Base-by-base conservation (phyloP, 805 yeast species). In the Yamadazyma olivae region DNA sequence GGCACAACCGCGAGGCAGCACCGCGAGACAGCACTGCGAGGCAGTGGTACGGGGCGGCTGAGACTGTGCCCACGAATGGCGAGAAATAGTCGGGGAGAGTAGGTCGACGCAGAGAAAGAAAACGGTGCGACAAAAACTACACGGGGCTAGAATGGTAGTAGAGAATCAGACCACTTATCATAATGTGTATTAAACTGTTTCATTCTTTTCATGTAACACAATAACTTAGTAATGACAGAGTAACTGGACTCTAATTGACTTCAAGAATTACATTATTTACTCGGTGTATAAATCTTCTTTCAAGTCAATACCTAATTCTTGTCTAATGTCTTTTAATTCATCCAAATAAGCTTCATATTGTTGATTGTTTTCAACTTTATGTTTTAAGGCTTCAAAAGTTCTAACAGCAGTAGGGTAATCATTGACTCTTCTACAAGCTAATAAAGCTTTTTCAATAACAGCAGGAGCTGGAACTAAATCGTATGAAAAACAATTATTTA, bases 341-440 rank as follows among this genome's bases (percentile, higher is more conserved):
- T 86, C 95, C 53, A 93, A 81, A 76, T 93, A 93, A 48, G 96
- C 97, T 56, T 83, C 77, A 76, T 93, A 93, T 73, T 93, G 98
- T 52, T 83, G 83, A 61, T 78, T 81, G 72, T 83, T 87, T 68
- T 91, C 97, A 48, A 93, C 98, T 75, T 93, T 93, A 80, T 81
- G 87, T 67, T 85, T 87, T 63, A 93, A 79, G 50, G 95, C 98
- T 75, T 91, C 99, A 56, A 93, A 93, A 39, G 95, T 96, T 73
- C 99, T 86, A 51, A 89, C 93, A 38, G 99, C 99, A 42, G 98
- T 90, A 44, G 99, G 96, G 71, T 87, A 87, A 73, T 93, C 99
- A 70, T 93, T 88, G 51, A 93, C 98, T 72, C 98, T 87, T 81
- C 99, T 90, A 54, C 97, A 90, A 32, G 99, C 99, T 71, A 86